Conservation (phyloP, 2,329 filamentous ascomycete genomes). For the Penicillium sp. region DNA sequence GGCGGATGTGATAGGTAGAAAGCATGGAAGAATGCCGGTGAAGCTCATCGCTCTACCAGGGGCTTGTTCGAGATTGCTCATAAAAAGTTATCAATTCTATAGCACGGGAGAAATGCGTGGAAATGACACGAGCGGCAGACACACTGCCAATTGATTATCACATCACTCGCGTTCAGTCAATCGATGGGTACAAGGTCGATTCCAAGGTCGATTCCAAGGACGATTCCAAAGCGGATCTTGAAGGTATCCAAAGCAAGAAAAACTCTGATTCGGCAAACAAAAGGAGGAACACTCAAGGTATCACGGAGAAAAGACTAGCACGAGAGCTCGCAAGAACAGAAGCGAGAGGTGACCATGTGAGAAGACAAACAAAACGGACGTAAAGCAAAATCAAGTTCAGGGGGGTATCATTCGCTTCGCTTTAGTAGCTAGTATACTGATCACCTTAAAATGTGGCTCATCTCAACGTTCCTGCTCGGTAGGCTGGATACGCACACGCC, state of each 20-base stretch:
- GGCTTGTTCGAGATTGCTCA: neutral
- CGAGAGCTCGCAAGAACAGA: neutral
- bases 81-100: neutral
- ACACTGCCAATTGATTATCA: neutral
- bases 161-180: neutral
- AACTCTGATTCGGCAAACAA: neutral
- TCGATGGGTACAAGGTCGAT: neutral
- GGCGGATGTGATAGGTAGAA: neutral
- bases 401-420: conserved; percentile 9
- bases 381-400: neutral
- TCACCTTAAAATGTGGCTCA: neutral
- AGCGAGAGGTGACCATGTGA: neutral
- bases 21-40: neutral
- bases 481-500: conserved; percentile 11
- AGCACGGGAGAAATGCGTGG: neutral
- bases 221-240: no score
- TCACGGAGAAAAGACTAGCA: neutral
- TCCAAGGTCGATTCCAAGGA: neutral
- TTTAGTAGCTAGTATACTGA: neutral
- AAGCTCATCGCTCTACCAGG: neutral
- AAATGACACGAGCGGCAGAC: neutral
- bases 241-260: neutral
- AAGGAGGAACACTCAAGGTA: conserved; percentile 2
- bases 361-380: neutral
- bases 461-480: conserved; percentile 19